Evolutionary conservation across 129 eudicot genomes (phyloP).

Genomic region (Escallonia rubra): DNA sequence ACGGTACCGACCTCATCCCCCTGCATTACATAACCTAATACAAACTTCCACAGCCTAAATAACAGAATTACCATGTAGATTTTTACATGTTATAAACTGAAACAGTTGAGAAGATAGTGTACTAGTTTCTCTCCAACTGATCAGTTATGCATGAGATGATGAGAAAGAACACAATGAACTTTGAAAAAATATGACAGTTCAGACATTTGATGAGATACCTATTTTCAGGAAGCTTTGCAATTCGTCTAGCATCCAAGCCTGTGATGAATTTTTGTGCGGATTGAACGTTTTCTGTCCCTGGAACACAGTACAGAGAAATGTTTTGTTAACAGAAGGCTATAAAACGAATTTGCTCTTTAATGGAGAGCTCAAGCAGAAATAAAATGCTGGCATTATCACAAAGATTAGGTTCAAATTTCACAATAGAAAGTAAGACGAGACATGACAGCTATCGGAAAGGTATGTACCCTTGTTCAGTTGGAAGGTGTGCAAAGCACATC

Average conservation of each 20-base stretch:
- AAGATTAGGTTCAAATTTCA: too few relatives aligned
- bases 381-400: too few relatives aligned
- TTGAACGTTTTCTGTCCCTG: slow-evolving; percentile 86
- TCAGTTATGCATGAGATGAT: background rate
- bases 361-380: too few relatives aligned
- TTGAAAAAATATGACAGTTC: background rate
- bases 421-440: background rate
- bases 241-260: slow-evolving; percentile 97
- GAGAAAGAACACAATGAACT: background rate
- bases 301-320: background rate
- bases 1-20: too few relatives aligned
- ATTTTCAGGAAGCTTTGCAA: slow-evolving; percentile 81
- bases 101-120: too few relatives aligned
- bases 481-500: slow-evolving; percentile 85
- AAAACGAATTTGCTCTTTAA: too few relatives aligned
- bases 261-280: slow-evolving; percentile 88
- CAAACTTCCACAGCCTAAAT: background rate
- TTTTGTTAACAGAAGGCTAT: too few relatives aligned
- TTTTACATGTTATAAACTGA: too few relatives aligned
- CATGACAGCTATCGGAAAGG: background rate
- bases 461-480: slow-evolving; percentile 68
- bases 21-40: too few relatives aligned
- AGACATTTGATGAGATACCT: slow-evolving; percentile 38
- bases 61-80: background rate
- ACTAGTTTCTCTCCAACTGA: too few relatives aligned